Percentiles rank a stretch among this genome's conserved stretches.
Evolutionary conservation across 2,329 filamentous ascomycete genomes (phyloP).

Genomic region (Periconia sp.): DNA sequence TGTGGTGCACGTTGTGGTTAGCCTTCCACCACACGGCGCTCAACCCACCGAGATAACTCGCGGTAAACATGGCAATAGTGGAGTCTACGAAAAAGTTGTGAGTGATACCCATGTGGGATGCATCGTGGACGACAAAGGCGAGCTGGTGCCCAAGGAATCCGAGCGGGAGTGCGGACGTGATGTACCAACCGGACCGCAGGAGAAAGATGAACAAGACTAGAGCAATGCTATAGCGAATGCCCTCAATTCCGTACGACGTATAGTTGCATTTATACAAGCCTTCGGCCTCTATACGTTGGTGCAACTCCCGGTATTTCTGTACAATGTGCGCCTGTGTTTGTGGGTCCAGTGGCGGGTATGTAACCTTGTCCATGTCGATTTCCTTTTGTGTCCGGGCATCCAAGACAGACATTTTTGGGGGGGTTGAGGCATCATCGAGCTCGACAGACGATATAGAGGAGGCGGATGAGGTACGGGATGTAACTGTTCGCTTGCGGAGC

Average conservation of each 20-base stretch:
- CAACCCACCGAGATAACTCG: slow-evolving; percentile 84
- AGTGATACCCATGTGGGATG: slow-evolving; percentile 96
- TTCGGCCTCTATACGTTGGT: slow-evolving; percentile 70
- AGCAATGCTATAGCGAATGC: slow-evolving; percentile 69
- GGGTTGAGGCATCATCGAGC: slow-evolving; percentile 36
- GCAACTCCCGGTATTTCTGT: slow-evolving; percentile 76
- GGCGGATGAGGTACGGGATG: slow-evolving; percentile 52
- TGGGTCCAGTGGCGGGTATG: slow-evolving; percentile 77
- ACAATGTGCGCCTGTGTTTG: slow-evolving; percentile 75
- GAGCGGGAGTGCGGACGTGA: slow-evolving; percentile 71
- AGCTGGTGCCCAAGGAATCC: slow-evolving; percentile 93
- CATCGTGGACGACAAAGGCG: slow-evolving; percentile 91
- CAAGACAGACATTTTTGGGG: slow-evolving; percentile 62
- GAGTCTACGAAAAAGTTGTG: slow-evolving; percentile 84
- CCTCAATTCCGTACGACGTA: slow-evolving; percentile 74
- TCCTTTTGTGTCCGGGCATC: slow-evolving; percentile 74
- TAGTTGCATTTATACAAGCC: slow-evolving; percentile 87
- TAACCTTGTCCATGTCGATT: slow-evolving; percentile 73
- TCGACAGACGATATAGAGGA: slow-evolving; percentile 62
- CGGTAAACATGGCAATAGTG: slow-evolving; percentile 84
- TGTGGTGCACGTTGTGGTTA: slow-evolving; percentile 95
- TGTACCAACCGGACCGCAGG: slow-evolving; percentile 47
- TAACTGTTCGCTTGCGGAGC: slow-evolving; percentile 40
- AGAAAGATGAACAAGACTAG: slow-evolving; percentile 61
- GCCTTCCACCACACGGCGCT: slow-evolving; percentile 97